Base-by-base conservation (phyloP, 345 rosid species). In the Pistacia integerrima region DNA sequence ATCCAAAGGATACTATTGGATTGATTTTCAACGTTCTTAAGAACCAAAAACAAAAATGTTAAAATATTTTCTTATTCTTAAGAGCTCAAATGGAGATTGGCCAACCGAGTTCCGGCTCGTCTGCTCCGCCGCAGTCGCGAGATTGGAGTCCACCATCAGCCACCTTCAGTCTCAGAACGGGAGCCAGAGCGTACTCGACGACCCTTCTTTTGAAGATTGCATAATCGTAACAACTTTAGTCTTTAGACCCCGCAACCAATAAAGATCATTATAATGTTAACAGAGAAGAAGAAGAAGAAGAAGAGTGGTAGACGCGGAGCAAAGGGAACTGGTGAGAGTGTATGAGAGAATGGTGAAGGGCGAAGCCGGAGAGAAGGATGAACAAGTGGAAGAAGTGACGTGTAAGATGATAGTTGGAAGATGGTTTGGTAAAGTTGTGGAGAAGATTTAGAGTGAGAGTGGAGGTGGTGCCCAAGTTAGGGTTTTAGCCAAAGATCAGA, bases 291-390 rank as follows among this genome's bases (percentile, higher is more conserved):
- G 38, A 38, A n/a, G 69, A 65, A 65, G 85, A 59, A 48, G 86
- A 68, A 18, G 88, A 82, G 60, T 75, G 75, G 71, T 63, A 56
- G 83, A 82, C 89, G 81, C 89, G 30, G 90, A 80, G 22, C 89
- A 86, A 74, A 85, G 81, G 78, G 90, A 87, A 70, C 75, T 90
- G 28, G 75, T 85, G 66, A 85, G 88, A 85, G 92, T 89, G 55
- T 90, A 89, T 46, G 97, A 92, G 80, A 82, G 87, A 74, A 81
- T 90, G 33, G 88, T 90, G 80, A 83, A 77, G 55, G 83, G 86
- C 69, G 93, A 86, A 33, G 75, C 71, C 20, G 74, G 58, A 54
- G 83, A 77, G 0, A 80, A 28, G 74, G 88, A 83, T 49, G 79
- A 77, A 61, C 83, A 75, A 3, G 89, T 80, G 61, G 76, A 80